phyloP scores from a whole-genome alignment of 805 yeast species.

The Kodamaea hsintzibuensis region DNA sequence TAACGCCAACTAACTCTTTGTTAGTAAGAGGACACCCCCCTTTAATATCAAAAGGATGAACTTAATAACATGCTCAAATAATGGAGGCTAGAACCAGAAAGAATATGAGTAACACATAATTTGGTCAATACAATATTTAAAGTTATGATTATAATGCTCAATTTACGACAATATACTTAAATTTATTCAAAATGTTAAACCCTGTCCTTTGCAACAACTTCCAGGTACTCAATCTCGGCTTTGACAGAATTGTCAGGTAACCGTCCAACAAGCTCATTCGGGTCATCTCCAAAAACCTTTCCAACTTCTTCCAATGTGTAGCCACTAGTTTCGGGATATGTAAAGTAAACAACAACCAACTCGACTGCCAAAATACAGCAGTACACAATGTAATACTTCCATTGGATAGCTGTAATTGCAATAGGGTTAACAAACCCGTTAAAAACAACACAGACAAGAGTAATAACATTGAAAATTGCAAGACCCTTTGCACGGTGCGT shows the following conservation, averaged over 20 bases:
- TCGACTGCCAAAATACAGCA: constrained; percentile 31
- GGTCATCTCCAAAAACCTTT: constrained; percentile 39
- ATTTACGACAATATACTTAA: no score
- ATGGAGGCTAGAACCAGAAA: no score
- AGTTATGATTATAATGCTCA: no score
- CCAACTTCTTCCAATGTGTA: constrained; percentile 45
- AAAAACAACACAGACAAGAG: constrained; percentile 20
- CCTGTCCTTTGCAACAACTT: no score
- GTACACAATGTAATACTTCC: constrained; percentile 47
- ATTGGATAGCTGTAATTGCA: constrained; percentile 42
- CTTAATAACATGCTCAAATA: no score
- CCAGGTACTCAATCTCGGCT: neutral
- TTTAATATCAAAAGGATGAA: no score
- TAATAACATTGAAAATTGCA: constrained; percentile 25
- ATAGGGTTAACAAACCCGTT: constrained; percentile 27
- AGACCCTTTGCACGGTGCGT: constrained; percentile 44
- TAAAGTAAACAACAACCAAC: constrained; percentile 29
- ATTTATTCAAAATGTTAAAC: no score
- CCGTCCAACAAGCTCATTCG: constrained; percentile 5
- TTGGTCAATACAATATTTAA: no score
- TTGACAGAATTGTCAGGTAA: neutral
- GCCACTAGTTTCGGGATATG: constrained; percentile 46
- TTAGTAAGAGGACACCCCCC: no score
- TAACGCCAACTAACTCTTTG: no score
- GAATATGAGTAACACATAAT: no score